phyloP scores from a whole-genome alignment of 106 monocot species.

The Phalaenopsis equestris region DNA sequence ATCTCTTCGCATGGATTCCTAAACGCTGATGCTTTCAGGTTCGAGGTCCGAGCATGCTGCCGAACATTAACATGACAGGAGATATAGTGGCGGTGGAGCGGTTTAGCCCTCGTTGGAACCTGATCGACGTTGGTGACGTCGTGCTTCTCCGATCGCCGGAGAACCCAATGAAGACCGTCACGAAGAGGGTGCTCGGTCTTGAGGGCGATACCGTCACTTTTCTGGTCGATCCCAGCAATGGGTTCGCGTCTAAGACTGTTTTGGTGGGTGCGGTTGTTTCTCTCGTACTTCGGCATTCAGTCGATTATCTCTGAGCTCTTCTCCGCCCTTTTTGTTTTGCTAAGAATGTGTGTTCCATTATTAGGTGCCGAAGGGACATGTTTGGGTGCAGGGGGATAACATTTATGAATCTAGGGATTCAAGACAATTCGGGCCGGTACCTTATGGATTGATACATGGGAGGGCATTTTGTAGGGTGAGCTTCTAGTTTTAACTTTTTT shows the following conservation, averaged over 20 bases:
- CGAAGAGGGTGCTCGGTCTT: slow-evolving; percentile 69
- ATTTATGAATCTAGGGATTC: slow-evolving; percentile 76
- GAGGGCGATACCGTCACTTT: slow-evolving; percentile 68
- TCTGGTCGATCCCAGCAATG: slow-evolving; percentile 27
- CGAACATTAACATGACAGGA: slow-evolving; percentile 63
- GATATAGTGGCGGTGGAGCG: slow-evolving; percentile 66
- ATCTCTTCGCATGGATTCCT: background rate
- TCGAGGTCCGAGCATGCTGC: slow-evolving; percentile 86
- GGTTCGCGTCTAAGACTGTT: slow-evolving; percentile 29
- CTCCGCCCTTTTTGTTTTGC: background rate
- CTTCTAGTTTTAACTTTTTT: background rate
- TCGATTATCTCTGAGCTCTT: slow-evolving; percentile 3
- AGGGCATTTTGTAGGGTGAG: slow-evolving; percentile 71
- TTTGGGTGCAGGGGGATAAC: slow-evolving; percentile 93
- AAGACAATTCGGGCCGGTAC: slow-evolving; percentile 64
- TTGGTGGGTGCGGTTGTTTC: slow-evolving; percentile 28
- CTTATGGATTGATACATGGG: slow-evolving; percentile 59
- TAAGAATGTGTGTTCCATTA: background rate
- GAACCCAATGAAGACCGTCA: slow-evolving; percentile 54
- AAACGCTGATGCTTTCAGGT: slow-evolving; percentile 16
- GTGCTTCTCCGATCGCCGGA: slow-evolving; percentile 63
- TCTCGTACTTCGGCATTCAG: background rate
- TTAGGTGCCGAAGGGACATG: slow-evolving; percentile 28
- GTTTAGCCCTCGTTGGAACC: slow-evolving; percentile 26
- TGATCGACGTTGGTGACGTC: slow-evolving; percentile 44